These are phyloP conservation scores for Mycena amicta DNA, from an alignment of 768 basidiomycete species.

Conservation along the genomic window DNA sequence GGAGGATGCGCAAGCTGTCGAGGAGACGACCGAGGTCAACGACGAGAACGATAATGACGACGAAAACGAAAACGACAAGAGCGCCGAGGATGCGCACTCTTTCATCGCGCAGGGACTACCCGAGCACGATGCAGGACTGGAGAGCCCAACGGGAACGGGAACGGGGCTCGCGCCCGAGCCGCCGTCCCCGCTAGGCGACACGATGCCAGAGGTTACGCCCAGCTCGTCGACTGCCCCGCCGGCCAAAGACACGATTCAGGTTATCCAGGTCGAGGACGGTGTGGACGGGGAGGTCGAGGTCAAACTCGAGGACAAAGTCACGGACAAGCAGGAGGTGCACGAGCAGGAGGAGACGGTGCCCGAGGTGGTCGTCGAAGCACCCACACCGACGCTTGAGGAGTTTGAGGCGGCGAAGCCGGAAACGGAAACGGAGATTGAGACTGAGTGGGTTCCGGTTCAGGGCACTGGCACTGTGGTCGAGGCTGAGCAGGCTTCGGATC, in stretches of 20 bases:
- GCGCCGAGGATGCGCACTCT: neutral
- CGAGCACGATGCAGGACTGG: neutral
- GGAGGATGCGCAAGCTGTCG: neutral
- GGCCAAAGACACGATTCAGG: neutral
- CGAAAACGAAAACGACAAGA: neutral
- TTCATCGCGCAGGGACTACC: neutral
- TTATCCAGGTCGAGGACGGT: neutral
- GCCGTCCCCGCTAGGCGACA: neutral
- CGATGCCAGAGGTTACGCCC: constrained; percentile 6
- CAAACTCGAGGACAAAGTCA: neutral
- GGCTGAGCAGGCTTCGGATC: too few species aligned
- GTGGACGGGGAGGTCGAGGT: neutral
- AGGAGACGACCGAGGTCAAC: neutral
- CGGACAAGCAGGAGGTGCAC: neutral
- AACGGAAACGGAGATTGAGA: neutral
- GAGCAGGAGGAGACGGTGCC: neutral
- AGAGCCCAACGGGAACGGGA: constrained; percentile 6
- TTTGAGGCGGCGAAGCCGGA: neutral
- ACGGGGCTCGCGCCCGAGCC: constrained; percentile 4
- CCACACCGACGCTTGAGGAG: too few species aligned
- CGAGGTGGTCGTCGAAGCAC: neutral
- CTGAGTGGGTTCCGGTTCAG: neutral
- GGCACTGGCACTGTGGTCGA: too few species aligned
- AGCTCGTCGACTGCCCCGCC: constrained; percentile 13
- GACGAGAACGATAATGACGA: neutral